Evolutionary conservation across 2,329 filamentous ascomycete genomes (phyloP), one percentile per base, ranked within the genome.

Genomic region (Verticillium zaregamsianum): DNA sequence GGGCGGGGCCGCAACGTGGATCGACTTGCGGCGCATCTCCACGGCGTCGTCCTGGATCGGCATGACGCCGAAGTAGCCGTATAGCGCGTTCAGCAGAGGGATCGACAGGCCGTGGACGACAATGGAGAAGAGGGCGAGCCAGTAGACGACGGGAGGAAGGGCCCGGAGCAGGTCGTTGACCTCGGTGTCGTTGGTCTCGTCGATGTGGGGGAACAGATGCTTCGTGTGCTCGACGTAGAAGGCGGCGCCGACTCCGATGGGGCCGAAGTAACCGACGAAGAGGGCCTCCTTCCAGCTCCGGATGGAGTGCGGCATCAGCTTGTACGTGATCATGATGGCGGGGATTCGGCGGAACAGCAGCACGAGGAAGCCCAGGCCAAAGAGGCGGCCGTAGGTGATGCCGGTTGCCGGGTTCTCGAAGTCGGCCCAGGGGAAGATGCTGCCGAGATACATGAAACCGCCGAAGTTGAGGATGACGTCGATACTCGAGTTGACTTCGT

Each of bases 221-320:
- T 72, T 71, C 2, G 77, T 75, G 62, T 81, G 79, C 65, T 81
- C 77, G 15, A 93, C 80, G 72, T 93, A 93, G 72, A 92, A 93
- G 28, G 92, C 82, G 0, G 90, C 90, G 23, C 87, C 89, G 9
- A 91, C 89, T 2, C 90, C 90, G 56, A 93, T 92, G 0, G 90
- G 90, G 0, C 90, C 90, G 67, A 93, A 93, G 63, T 86, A 86
- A 0, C 85, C 85, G 82, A 87, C 84, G 62, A 87, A 87, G 0
- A 87, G 67, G 0, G 84, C 85, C 63, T 87, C 84, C 65, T 81
- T 83, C 76, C 80, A 86, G 66, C 78, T 73, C n/a, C 77, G 77
- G 61, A 81, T 78, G 0, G 80, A 76, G 2, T 73, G 72, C 0
- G 83, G 82, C 80, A 87, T 84, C 7, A 84, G 72, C 65, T 81